Conservation (phyloP, 345 rosid genomes). For the Trapa bicornis region DNA sequence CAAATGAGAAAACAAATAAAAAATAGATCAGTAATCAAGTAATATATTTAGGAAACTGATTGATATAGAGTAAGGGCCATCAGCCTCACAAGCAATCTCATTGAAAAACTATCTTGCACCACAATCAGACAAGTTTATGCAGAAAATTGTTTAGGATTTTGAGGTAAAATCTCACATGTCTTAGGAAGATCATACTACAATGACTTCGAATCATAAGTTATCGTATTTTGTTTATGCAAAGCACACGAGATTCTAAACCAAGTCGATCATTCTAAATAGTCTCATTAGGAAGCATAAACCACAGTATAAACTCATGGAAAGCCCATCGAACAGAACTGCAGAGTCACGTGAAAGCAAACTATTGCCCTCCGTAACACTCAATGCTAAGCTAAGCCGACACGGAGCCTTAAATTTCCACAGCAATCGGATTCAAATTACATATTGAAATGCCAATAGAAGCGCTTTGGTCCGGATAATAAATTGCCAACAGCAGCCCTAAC, state of each 20-base stretch:
- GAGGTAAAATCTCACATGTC: background rate
- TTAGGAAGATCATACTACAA: background rate
- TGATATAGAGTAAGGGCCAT: background rate
- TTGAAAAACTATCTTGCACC: background rate
- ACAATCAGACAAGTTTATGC: background rate
- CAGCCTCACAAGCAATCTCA: background rate
- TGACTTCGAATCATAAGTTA: background rate
- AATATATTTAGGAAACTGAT: background rate
- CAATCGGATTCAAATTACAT: no score
- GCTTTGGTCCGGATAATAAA: no score
- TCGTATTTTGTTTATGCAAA: background rate
- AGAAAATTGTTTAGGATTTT: background rate
- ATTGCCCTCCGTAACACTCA: no score
- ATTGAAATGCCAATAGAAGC: no score
- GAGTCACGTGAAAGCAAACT: no score
- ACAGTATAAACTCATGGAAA: no score
- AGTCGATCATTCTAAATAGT: background rate
- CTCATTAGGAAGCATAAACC: background rate
- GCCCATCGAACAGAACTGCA: no score
- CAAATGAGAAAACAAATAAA: background rate
- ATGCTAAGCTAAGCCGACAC: no score
- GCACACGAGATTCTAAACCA: background rate
- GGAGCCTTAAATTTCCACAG: no score
- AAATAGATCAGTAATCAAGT: background rate
- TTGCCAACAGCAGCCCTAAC: background rate